Percentiles rank a stretch among this genome's conserved stretches.
Evolutionary conservation across 768 basidiomycete genomes (phyloP).

Genomic region (Amanita fuliginea): DNA sequence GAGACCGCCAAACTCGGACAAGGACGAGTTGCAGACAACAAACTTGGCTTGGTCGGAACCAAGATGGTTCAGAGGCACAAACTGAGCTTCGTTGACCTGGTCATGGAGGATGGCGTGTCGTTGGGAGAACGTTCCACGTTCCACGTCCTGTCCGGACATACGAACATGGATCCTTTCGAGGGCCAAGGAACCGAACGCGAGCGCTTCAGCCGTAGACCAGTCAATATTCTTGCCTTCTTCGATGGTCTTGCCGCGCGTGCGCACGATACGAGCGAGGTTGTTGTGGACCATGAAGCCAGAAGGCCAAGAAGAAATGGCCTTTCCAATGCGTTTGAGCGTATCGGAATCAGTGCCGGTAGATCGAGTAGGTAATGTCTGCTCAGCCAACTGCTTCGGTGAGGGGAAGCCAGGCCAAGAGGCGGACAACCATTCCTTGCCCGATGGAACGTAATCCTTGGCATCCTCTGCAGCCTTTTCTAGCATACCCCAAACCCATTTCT

Average conservation of each 20-base stretch:
- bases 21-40: constrained; percentile 91
- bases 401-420: constrained; percentile 99
- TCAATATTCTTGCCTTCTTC: constrained; percentile 90
- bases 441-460: constrained; percentile 91
- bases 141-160: constrained; percentile 95
- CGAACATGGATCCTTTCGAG: constrained; percentile 92
- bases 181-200: constrained; percentile 90
- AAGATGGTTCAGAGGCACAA: constrained; percentile 82
- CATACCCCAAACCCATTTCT: constrained; percentile 99
- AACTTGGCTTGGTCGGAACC: constrained; percentile 84
- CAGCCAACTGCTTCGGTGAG: constrained; percentile 89
- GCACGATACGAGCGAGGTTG: constrained; percentile 89
- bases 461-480: constrained; percentile 92
- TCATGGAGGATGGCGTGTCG: constrained; percentile 96
- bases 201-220: constrained; percentile 97
- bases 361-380: constrained; percentile 84
- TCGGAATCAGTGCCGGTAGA: constrained; percentile 73
- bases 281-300: constrained; percentile 79
- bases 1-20: constrained; percentile 90
- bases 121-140: constrained; percentile 98
- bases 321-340: constrained; percentile 74
- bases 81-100: constrained; percentile 85
- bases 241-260: constrained; percentile 79
- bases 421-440: constrained; percentile 94
- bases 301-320: constrained; percentile 80